A percentile compares a stretch with the other conserved stretches of the same genome.
phyloP scores from a whole-genome alignment of 345 rosid species.

The Toxicodendron radicans region DNA sequence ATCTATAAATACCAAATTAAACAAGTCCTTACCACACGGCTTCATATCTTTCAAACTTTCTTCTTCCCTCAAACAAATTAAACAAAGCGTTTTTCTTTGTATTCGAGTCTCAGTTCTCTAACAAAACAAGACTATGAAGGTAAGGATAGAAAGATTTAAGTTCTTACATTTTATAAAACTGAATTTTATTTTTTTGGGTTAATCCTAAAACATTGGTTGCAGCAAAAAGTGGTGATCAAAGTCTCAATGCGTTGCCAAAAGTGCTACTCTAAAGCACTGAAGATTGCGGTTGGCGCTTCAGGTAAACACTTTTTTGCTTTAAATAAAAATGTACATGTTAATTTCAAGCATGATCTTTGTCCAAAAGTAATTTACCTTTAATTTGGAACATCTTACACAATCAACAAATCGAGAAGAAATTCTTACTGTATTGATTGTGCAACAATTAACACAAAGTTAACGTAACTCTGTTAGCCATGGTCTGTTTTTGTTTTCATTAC shows the following conservation, averaged over 20 bases:
- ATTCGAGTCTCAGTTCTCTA: not conserved
- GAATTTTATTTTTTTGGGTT: not conserved
- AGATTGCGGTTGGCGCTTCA: not conserved
- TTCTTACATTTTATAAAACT: not conserved
- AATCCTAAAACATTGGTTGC: not conserved
- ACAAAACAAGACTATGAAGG: not conserved
- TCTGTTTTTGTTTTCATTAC: no score
- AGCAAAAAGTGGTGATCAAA: slow-evolving; percentile 1
- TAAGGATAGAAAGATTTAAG: not conserved
- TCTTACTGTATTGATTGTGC: no score
- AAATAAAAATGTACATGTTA: not conserved
- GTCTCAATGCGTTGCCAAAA: not conserved
- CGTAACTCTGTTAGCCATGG: no score
- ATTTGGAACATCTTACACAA: no score
- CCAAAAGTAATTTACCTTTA: no score
- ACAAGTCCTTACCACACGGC: no score
- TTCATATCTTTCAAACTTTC: no score
- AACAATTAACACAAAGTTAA: no score
- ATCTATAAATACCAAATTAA: no score
- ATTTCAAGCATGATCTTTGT: not conserved
- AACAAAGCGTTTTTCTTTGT: no score
- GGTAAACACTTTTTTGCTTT: not conserved
- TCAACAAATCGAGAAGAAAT: no score
- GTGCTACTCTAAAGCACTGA: not conserved
- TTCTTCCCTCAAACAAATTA: no score